phyloP scores from a whole-genome alignment of 345 rosid species.

The Ceriops decandra region DNA sequence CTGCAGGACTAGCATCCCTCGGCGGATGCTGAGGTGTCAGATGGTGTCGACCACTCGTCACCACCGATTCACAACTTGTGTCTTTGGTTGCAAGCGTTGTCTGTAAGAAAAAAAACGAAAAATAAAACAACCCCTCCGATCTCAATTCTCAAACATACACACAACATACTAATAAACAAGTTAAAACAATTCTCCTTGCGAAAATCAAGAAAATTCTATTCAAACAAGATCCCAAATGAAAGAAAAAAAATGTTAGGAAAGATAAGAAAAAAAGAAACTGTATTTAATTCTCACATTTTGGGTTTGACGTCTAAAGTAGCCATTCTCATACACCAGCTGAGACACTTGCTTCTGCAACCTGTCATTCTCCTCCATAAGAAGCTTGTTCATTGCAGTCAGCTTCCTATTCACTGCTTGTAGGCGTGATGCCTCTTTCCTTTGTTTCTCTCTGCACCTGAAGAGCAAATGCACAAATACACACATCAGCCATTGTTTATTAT shows the following conservation, averaged over 20 bases:
- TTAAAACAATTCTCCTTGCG: too few species aligned
- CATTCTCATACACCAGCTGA: slow-evolving; percentile 91
- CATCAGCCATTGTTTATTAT: background rate
- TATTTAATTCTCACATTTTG: slow-evolving; percentile 50
- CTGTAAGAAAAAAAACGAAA: slow-evolving; percentile 39
- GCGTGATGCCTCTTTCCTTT: slow-evolving; percentile 97
- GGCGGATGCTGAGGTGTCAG: slow-evolving; percentile 94
- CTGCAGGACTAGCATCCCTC: slow-evolving; percentile 99
- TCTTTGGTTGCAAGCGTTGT: slow-evolving; percentile 89
- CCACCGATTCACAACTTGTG: slow-evolving; percentile 97
- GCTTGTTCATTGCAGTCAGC: slow-evolving; percentile 97
- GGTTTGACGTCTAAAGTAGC: slow-evolving; percentile 94
- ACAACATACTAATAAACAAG: background rate
- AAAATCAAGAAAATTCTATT: background rate
- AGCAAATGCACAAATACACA: slow-evolving; percentile 17
- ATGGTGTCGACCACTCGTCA: slow-evolving; percentile 97
- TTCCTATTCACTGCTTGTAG: slow-evolving; percentile 97
- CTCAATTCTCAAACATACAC: slow-evolving; percentile 14
- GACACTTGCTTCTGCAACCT: slow-evolving; percentile 99
- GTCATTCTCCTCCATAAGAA: slow-evolving; percentile 98
- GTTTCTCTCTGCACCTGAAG: slow-evolving; percentile 95
- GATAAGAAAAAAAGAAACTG: background rate
- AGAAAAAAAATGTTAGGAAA: background rate
- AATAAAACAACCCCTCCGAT: background rate
- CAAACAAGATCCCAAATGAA: background rate